Percentiles rank a stretch among this genome's conserved stretches.
phyloP scores from a whole-genome alignment of 768 basidiomycete species.

The Boletellus ananiceps region DNA sequence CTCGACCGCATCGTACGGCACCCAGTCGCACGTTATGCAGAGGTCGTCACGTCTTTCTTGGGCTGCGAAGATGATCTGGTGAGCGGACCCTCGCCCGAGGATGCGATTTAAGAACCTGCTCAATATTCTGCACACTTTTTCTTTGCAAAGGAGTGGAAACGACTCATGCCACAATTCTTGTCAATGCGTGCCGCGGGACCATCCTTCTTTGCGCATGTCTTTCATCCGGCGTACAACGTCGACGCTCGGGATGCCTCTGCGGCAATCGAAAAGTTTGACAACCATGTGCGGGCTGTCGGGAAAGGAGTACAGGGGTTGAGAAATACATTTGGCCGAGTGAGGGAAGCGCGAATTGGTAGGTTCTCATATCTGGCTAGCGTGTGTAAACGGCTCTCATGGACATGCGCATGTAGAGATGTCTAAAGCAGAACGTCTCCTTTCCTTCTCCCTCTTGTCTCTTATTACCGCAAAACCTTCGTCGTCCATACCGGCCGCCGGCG shows the following conservation, averaged over 20 bases:
- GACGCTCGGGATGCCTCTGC: conserved; percentile 68
- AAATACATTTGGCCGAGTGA: conserved; percentile 52
- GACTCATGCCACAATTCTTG: conserved; percentile 55
- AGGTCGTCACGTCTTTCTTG: conserved; percentile 76
- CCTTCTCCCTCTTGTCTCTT: conserved; percentile 68
- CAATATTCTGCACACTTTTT: not conserved
- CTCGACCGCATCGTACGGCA: conserved; percentile 66
- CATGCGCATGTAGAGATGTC: conserved; percentile 58
- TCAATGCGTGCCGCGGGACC: conserved; percentile 65
- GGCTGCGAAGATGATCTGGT: conserved; percentile 72
- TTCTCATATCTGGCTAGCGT: not conserved
- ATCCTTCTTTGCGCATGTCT: conserved; percentile 72
- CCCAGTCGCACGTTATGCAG: conserved; percentile 72
- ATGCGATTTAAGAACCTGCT: not conserved
- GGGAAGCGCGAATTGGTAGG: conserved; percentile 67
- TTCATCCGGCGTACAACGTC: conserved; percentile 81
- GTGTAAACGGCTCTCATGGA: not conserved
- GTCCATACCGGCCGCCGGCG: conserved; percentile 43
- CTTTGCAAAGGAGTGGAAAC: conserved; percentile 62
- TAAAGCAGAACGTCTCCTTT: conserved; percentile 67
- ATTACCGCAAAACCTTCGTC: conserved; percentile 65
- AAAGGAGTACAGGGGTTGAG: conserved; percentile 66
- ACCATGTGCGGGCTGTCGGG: conserved; percentile 60
- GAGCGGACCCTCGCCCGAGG: conserved; percentile 27
- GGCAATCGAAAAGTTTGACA: conserved; percentile 55